Percentiles rank a stretch among this genome's conserved stretches.
These are phyloP conservation scores for Colletotrichum tropicale DNA, from an alignment of 2,329 filamentous ascomycete species.

Conservation along the genomic window DNA sequence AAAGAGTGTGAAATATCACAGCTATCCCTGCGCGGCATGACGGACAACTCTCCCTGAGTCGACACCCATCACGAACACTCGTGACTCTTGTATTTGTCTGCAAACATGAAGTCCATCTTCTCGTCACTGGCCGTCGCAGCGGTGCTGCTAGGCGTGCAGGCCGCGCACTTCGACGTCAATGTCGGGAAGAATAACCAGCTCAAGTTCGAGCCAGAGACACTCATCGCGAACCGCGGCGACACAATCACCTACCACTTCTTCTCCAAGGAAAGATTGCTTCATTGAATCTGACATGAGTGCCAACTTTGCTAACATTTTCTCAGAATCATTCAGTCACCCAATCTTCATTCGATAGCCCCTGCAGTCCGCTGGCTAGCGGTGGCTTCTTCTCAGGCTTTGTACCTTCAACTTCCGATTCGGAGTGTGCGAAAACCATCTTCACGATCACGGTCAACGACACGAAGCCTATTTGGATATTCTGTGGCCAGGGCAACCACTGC, in stretches of 20 bases:
- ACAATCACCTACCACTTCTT: conserved; percentile 46
- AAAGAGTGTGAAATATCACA: not conserved
- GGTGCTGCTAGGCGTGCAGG: conserved; percentile 28
- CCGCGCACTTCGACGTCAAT: conserved; percentile 34
- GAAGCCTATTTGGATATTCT: conserved; percentile 55
- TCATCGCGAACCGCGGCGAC: conserved; percentile 39
- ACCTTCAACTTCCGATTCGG: conserved; percentile 32
- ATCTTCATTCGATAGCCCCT: conserved; percentile 43
- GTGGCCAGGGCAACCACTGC: conserved; percentile 49
- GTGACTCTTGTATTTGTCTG: not conserved
- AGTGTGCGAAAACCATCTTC: conserved; percentile 39
- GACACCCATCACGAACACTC: not conserved
- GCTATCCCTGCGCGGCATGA: not conserved
- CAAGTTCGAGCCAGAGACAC: conserved; percentile 39
- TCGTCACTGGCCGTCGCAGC: conserved; percentile 24
- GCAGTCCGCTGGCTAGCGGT: conserved; percentile 32
- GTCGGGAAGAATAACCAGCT: conserved; percentile 40
- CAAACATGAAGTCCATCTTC: not conserved
- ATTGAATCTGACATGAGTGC: not conserved
- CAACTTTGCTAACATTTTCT: not conserved
- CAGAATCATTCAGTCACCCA: conserved; percentile 46
- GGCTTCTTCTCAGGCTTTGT: conserved; percentile 49
- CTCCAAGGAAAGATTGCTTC: conserved; percentile 29
- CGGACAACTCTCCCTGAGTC: not conserved
- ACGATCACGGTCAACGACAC: conserved; percentile 49